Base-by-base conservation (phyloP, 257 asterid species). In the Cordia subcordata region DNA sequence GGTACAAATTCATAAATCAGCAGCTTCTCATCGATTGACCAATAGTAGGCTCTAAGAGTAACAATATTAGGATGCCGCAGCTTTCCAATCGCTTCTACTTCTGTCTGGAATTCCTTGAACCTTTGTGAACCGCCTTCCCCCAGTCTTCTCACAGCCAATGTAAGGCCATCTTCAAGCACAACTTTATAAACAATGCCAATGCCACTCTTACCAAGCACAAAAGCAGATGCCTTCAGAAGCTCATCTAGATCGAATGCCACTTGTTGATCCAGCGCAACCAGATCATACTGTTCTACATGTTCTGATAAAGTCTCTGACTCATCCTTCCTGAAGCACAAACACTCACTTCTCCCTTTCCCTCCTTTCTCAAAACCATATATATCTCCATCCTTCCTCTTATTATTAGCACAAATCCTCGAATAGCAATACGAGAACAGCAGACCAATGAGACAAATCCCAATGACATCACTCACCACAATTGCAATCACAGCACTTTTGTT, bases 101-200 rank as follows among this genome's bases (percentile, higher is more conserved):
- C 97, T 0, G 85, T 85, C 49, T 82, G 93, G 44, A 92, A 92
- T 67, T 92, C 99, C 58, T 88, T 92, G 55, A 84, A 82, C 69
- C 96, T 78, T 45, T 88, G 97, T 0, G 94, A 86, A 62, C 97
- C 99, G 15, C 97, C 98, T 74, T 88, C 98, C 0, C 98, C 95
- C 16, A 92, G 67, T 66, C 99, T 75, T 57, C 96, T 76, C 8
- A 92, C 99, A 0, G 99, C 97, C 72, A 92, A 73, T 23, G 75
- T 77, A 53, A 73, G 77, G 19, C 97, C 95, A 53, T 79, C 95
- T 68, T 85, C 95, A 9, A 92, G 97, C 68, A 88, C 99, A 53
- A 88, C 97, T 62, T 86, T 92, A 66, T 92, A 92, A 23, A 92
- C 87, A 56, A 92, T 88, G 13, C 99, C 99, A 49, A 84, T 79